Evolutionary conservation across 768 basidiomycete genomes (phyloP), one percentile per base, ranked within the genome.

Genomic region (Amanita pseudoporphyria): DNA sequence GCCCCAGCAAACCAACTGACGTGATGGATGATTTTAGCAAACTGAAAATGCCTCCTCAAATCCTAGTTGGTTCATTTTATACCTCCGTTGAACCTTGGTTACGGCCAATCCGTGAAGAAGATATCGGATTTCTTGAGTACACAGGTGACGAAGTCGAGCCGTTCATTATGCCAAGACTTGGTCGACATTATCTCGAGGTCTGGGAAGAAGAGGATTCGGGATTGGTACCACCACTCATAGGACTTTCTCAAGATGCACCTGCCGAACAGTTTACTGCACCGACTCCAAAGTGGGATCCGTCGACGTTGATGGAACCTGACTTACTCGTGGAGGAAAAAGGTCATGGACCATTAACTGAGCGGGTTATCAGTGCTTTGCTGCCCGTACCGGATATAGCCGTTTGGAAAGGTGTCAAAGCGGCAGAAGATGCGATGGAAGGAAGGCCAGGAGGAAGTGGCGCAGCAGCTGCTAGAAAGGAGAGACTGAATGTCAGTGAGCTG

Each of bases 191-290:
- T 59, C 68, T 80, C 30, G 88, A 95, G 46, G 73, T 84, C 0
- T 99, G 95, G 94, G 94, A 94, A 54, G 92, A 96, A 58, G 82
- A 90, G 60, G 95, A 99, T 62, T 73, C 71, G 6, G 70, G 71
- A 9, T 48, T 73, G n/a, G 49, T 66, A 31, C 62, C 66, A 24
- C 62, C 67, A 9, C 54, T 57, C 28, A 50, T 66, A 12, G 32
- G 62, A 6, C 53, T 68, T 36, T 57, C 62, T 39, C 60, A 66
- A 54, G 61, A 66, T 43, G 68, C 68, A 12, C 67, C 66, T n/a
- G 47, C 67, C 1, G 62, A 69, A 18, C 54, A 64, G 16, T 73
- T 72, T 53, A 60, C 64, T 19, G 72, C 76, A 3, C 81, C 82
- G 4, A 60, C 76, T 30, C 82, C 83, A 4, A 84, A 80, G 56